Percentiles rank a stretch among this genome's conserved stretches.
phyloP scores from a whole-genome alignment of 768 basidiomycete genomes.

The Macrolepiota albuminosa region DNA sequence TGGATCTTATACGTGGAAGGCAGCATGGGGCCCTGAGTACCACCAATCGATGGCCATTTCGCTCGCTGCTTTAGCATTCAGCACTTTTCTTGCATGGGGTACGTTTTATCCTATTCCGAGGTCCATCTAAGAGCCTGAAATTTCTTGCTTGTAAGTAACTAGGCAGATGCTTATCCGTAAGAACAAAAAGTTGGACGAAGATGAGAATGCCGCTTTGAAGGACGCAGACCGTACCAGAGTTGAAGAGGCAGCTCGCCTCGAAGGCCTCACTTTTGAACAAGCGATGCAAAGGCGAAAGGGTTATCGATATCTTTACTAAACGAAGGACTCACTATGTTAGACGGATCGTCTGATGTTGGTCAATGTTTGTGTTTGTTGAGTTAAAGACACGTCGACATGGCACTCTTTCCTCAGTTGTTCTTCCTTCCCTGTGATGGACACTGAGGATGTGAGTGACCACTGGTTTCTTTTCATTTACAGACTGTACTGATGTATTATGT shows the following conservation, averaged over 20 bases:
- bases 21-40: conserved; percentile 57
- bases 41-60: conserved; percentile 58
- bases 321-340: too few species aligned
- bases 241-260: conserved; percentile 53
- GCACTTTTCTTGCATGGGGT: conserved; percentile 28
- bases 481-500: too few species aligned
- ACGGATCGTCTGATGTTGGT: too few species aligned
- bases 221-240: conserved; percentile 45
- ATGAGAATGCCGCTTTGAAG: conserved; percentile 39
- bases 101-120: conserved; percentile 2
- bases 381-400: too few species aligned
- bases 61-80: conserved; percentile 29
- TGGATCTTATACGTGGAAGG: conserved; percentile 58
- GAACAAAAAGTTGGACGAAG: conserved; percentile 47
- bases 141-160: conserved; percentile 24
- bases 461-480: too few species aligned
- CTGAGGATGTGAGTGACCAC: too few species aligned
- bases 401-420: too few species aligned
- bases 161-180: conserved; percentile 44
- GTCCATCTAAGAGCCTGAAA: neutral
- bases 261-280: conserved; percentile 56
- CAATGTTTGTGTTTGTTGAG: too few species aligned
- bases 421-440: too few species aligned
- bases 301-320: conserved; percentile 53
- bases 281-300: conserved; percentile 52